Base-by-base conservation (phyloP, 768 basidiomycete genomes). In the Gymnopilus junonius region DNA sequence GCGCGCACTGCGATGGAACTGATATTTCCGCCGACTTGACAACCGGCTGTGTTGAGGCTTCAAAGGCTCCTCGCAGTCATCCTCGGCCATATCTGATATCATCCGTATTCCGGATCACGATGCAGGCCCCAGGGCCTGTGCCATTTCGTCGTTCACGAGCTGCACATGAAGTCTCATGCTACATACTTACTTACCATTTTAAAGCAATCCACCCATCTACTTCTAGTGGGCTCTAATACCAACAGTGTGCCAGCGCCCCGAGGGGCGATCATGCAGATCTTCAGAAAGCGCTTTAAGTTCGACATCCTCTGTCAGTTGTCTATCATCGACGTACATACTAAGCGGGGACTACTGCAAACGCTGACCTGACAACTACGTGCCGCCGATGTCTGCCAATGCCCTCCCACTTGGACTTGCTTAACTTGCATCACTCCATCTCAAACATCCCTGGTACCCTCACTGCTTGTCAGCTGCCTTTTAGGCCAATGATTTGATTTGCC, bases 1-100 rank as follows among this genome's bases (percentile, higher is more conserved):
- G 20, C 42, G 17, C 43, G 6, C 34, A n/a, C 25, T 12, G 40
- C 32, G 29, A 42, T 35, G 50, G 25, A 21, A 40, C 37, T 60
- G 56, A 58, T 65, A 65, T 53, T 61, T 61, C 59, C 59, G 55
- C 60, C 64, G 59, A 60, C 59, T 42, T 58, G 59, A 42, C 53
- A 42, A 48, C 60, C 64, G 59, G 64, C 59, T 35, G 29, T 54
- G 40, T 32, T 27, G n/a, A 12, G 45, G 12, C 45, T 8, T 51
- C 48, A 15, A 17, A 29, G n/a, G 27, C 20, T 25, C 46, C 12
- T 25, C 27, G 46, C 20, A 25, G 29, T 32, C 23, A 11, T 48
- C 45, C 45, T 27, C 45, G 23, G 25, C 25, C 45, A 27, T 14
- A 14, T 48, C 31, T 17, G 17, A n/a, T 6, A 17, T n/a, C n/a